phyloP scores from a whole-genome alignment of 768 basidiomycete genomes.

The Agaricus blazei region DNA sequence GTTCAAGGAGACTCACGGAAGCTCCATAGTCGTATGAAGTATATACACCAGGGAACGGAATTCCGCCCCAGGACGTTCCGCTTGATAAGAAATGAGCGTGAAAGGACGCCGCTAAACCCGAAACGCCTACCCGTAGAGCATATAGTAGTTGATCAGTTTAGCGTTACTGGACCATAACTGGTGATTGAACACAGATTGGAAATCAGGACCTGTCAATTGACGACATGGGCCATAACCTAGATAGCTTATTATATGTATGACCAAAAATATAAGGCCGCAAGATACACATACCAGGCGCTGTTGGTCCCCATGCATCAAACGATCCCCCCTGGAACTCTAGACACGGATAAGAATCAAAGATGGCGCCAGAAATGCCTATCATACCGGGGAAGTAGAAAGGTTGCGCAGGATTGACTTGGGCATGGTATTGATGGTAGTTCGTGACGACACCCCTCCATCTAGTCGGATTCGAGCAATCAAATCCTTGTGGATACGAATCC shows the following conservation, averaged over 20 bases:
- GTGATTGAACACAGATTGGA: slow-evolving; percentile 76
- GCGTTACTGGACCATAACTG: slow-evolving; percentile 78
- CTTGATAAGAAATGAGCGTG: slow-evolving; percentile 27
- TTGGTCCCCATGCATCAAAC: slow-evolving; percentile 79
- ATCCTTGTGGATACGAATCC: slow-evolving; percentile 74
- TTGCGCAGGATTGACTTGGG: slow-evolving; percentile 41
- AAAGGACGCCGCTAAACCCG: neutral
- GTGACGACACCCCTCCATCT: slow-evolving; percentile 60
- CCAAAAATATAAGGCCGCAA: too few species aligned
- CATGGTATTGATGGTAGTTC: slow-evolving; percentile 64
- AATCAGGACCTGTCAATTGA: slow-evolving; percentile 63
- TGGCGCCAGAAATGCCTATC: slow-evolving; percentile 6
- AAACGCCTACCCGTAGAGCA: slow-evolving; percentile 64
- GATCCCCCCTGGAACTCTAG: slow-evolving; percentile 68
- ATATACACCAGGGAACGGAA: slow-evolving; percentile 76
- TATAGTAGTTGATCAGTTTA: slow-evolving; percentile 81
- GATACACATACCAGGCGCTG: slow-evolving; percentile 48
- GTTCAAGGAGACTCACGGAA: slow-evolving; percentile 27
- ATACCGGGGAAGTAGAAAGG: slow-evolving; percentile 69
- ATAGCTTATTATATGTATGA: neutral
- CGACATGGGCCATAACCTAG: slow-evolving; percentile 62
- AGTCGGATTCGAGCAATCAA: slow-evolving; percentile 74
- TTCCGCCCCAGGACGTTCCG: slow-evolving; percentile 81
- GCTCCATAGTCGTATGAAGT: slow-evolving; percentile 83
- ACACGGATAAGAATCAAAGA: neutral